Percentiles rank a stretch among this genome's conserved stretches.
phyloP scores from a whole-genome alignment of 257 asterid species.

The Solanum appendiculatum region DNA sequence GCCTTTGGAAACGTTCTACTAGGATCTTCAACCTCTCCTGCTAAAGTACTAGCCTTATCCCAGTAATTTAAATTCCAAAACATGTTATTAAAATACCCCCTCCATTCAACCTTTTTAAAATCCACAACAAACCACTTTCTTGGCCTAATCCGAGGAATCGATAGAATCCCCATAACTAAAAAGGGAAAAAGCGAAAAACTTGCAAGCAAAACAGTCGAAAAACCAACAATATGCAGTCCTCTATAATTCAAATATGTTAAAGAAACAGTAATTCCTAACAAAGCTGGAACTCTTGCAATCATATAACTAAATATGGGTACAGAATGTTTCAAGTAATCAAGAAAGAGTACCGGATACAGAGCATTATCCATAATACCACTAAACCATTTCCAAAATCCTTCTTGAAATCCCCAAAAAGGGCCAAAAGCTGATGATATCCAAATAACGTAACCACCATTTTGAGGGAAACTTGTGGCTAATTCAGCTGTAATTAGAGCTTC shows the following conservation, averaged over 20 bases:
- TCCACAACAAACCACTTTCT: conserved; percentile 1
- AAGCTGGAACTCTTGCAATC: conserved; percentile 21
- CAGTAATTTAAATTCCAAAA: conserved; percentile 13
- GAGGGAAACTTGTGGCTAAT: conserved; percentile 28
- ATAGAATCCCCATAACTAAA: conserved; percentile 6
- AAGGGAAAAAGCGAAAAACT: conserved; percentile 2
- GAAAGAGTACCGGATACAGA: conserved; percentile 80
- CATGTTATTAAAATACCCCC: conserved; percentile 3
- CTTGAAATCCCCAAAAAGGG: conserved; percentile 24
- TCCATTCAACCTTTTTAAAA: conserved; percentile 3
- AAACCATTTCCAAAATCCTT: conserved; percentile 81
- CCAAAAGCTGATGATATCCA: conserved; percentile 34
- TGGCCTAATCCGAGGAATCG: conserved; percentile 4
- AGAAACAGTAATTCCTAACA: neutral
- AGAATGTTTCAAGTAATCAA: conserved; percentile 80
- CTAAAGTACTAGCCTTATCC: conserved; percentile 8
- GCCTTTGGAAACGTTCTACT: conserved; percentile 3
- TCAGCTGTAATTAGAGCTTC: conserved; percentile 33
- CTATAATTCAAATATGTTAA: conserved; percentile 6
- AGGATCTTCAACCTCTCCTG: conserved; percentile 9
- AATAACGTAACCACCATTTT: conserved; percentile 28
- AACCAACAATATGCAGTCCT: conserved; percentile 8
- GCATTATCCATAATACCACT: conserved; percentile 97
- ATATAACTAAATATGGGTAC: conserved; percentile 37
- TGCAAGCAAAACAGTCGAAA: conserved; percentile 3